A percentile compares a stretch with the other conserved stretches of the same genome.
Conservation (phyloP, 2,329 filamentous ascomycete species). For the Graphilbum sp. region DNA sequence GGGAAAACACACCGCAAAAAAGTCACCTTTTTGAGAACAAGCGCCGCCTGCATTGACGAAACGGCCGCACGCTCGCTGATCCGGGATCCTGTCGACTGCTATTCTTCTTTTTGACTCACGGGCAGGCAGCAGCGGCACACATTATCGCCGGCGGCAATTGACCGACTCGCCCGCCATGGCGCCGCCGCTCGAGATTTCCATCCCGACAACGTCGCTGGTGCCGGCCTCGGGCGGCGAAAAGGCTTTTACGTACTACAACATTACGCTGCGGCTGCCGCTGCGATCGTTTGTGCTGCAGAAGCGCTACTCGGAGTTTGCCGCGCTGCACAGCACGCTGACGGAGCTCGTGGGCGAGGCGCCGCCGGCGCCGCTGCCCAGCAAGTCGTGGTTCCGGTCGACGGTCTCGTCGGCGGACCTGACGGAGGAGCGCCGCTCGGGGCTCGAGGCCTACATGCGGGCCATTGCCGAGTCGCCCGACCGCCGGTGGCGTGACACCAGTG, state of each 20-base stretch:
- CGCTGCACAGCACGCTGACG: conserved; percentile 47
- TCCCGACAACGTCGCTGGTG: conserved; percentile 46
- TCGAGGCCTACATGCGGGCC: conserved; percentile 56
- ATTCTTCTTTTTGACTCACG: no score
- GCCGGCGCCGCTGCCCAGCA: conserved; percentile 50
- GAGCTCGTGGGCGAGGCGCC: conserved; percentile 45
- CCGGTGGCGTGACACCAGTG: conserved; percentile 56
- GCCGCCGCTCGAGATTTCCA: conserved; percentile 49
- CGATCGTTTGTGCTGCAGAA: conserved; percentile 62
- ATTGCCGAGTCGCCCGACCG: conserved; percentile 60
- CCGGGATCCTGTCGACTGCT: no score
- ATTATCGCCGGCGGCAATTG: no score
- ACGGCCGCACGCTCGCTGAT: no score
- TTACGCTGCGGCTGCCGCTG: conserved; percentile 59
- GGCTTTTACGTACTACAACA: conserved; percentile 62
- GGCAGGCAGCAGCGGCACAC: no score
- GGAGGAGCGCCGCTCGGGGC: conserved; percentile 47
- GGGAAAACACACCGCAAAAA: no score
- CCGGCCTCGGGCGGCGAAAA: conserved; percentile 35
- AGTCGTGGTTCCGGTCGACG: conserved; percentile 64
- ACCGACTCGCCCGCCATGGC: no score
- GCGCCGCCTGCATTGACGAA: no score
- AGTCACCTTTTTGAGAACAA: no score
- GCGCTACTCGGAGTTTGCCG: conserved; percentile 65
- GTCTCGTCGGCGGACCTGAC: conserved; percentile 53